Conservation (phyloP, 257 asterid species). For the Scutellaria baicalensis region DNA sequence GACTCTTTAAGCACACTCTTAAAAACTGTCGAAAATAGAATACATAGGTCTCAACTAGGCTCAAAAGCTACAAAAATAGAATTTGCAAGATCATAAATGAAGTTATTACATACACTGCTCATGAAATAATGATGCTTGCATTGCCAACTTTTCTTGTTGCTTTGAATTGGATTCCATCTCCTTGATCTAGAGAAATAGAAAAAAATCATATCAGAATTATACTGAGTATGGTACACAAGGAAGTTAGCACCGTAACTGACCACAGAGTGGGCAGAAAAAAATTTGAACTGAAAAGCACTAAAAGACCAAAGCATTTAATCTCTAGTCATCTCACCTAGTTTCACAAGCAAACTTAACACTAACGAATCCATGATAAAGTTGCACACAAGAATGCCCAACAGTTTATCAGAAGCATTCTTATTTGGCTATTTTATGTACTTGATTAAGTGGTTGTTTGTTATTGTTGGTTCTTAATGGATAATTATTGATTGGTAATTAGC, state of each 20-base stretch:
- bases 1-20: not conserved
- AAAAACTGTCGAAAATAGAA: not conserved
- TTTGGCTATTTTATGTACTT: not conserved
- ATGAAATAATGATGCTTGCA: slow-evolving; percentile 45
- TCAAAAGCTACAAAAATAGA: not conserved
- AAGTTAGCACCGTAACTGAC: not conserved
- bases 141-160: slow-evolving; percentile 60
- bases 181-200: slow-evolving; percentile 44
- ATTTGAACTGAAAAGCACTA: not conserved
- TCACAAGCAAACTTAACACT: not conserved
- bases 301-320: not conserved
- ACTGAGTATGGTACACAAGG: not conserved
- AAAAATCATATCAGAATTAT: slow-evolving; percentile 12
- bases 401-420: not conserved
- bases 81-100: not conserved
- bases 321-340: not conserved
- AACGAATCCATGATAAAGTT: not conserved
- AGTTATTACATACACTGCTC: slow-evolving; percentile 51
- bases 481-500: too few relatives aligned
- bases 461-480: too few relatives aligned
- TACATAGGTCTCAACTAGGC: not conserved
- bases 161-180: slow-evolving; percentile 74
- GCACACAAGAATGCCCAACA: not conserved
- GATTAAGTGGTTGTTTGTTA: not conserved
- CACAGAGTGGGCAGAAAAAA: not conserved